phyloP scores from a whole-genome alignment of 495 filamentous ascomycete genomes.

The Entonaema liquescens region DNA sequence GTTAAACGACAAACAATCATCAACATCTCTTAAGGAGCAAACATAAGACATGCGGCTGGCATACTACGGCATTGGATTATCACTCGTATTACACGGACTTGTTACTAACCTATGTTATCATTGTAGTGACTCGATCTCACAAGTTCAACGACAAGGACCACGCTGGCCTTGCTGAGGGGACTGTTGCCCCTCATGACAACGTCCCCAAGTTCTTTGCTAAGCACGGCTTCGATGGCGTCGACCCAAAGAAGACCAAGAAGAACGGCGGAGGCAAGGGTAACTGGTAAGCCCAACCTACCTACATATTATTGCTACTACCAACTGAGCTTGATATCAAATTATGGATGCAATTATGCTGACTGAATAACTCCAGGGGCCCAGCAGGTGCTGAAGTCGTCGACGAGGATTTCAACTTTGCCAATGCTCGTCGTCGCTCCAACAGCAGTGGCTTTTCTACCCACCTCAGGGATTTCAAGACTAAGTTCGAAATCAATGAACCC shows the following conservation, averaged over 20 bases:
- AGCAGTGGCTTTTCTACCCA: constrained; percentile 87
- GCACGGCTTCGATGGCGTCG: constrained; percentile 77
- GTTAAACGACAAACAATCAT: constrained; percentile 18
- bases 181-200: constrained; percentile 69
- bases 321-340: neutral
- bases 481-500: constrained; percentile 85
- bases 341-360: constrained; percentile 4
- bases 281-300: constrained; percentile 68
- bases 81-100: constrained; percentile 1
- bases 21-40: constrained; percentile 6
- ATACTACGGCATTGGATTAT: neutral
- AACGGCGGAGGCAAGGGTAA: constrained; percentile 92
- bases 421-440: constrained; percentile 91
- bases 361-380: constrained; percentile 69
- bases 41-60: neutral
- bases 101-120: constrained; percentile 27
- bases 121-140: constrained; percentile 90
- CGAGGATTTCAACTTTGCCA: constrained; percentile 79
- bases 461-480: constrained; percentile 98
- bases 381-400: constrained; percentile 85
- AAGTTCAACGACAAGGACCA: constrained; percentile 92
- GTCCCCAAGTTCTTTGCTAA: constrained; percentile 94
- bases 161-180: constrained; percentile 69
- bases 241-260: constrained; percentile 96
- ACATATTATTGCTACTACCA: neutral